A percentile compares a stretch with the other conserved stretches of the same genome.
Conservation (phyloP, 2,329 filamentous ascomycete genomes). For the Colletotrichum gloeosporioides region DNA sequence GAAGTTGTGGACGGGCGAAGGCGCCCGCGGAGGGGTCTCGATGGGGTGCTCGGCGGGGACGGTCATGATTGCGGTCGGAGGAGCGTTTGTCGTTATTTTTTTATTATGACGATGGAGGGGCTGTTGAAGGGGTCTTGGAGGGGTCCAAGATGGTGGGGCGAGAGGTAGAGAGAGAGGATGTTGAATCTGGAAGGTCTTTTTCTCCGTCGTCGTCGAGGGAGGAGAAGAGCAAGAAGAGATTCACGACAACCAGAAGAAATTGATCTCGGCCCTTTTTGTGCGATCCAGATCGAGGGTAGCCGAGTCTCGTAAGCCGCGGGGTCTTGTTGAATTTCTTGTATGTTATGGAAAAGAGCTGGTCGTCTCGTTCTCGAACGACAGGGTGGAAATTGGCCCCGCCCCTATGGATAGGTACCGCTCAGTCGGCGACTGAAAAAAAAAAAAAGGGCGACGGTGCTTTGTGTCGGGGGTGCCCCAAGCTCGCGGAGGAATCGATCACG, state of each 20-base stretch:
- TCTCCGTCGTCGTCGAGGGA: background rate
- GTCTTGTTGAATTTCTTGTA: conserved; percentile 7
- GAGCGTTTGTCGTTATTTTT: background rate
- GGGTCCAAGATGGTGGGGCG: background rate
- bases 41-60: conserved; percentile 36
- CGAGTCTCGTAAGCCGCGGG: conserved; percentile 1
- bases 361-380: conserved; percentile 4
- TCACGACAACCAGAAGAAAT: background rate
- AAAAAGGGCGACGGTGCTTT: conserved; percentile 4
- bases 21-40: conserved; percentile 26
- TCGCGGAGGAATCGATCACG: conserved; percentile 20
- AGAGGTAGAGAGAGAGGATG: background rate
- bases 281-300: conserved; percentile 11
- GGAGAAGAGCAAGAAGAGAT: background rate
- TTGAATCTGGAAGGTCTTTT: background rate
- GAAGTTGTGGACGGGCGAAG: conserved; percentile 80
- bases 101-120: background rate
- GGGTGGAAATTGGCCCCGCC: conserved; percentile 19
- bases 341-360: conserved; percentile 11
- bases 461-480: conserved; percentile 7
- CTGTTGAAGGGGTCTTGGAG: background rate
- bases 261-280: background rate
- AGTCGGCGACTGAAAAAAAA: background rate
- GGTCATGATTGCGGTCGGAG: conserved; percentile 28
- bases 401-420: background rate